Evolutionary conservation across 1,284 basidiomycete genomes (phyloP), one percentile per base, ranked within the genome.

Genomic region (Boletus smithii): DNA sequence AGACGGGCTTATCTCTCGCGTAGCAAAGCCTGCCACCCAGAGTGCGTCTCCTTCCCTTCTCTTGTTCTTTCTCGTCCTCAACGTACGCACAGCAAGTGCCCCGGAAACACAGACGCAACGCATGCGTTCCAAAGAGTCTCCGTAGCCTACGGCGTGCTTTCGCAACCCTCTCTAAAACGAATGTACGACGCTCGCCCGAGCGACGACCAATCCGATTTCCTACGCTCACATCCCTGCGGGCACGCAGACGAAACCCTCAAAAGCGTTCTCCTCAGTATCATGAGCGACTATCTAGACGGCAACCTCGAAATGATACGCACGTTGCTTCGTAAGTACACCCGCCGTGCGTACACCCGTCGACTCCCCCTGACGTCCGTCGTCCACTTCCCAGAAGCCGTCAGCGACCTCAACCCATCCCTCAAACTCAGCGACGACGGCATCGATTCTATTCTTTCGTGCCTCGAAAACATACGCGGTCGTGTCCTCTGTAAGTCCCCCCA

Each of bases 121-220:
- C 72, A 80, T 18, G 91, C 91, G 0, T 93, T 93, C 60, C 91
- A 92, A 64, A 88, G 86, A 58, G 83, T 93, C 1, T 83, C 87
- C 6, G 79, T 91, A 18, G 90, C 90, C 0, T 92, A 92, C 58
- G 79, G 88, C 57, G 80, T 90, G 2, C 78, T 93, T 30, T 85
- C 81, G 57, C 83, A 84, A 48, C 86, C 90, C 1, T 71, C 79
- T 10, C 79, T 81, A 3, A 77, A 81, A 53, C 77, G 81, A 16
- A 60, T 79, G 36, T 92, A 93, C 62, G 90, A 92, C 58, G 70
- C 77, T 20, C 73, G 74, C 20, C 71, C 78, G 0, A 64, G 68
- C 18, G 65, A 68, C n/a, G 59, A 71, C 5, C 65, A 69, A 14
- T 76, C 74, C 53, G 78, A 84, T 58, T 74, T 77, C 39, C 79